Evolutionary conservation across 352 stramenopile species (phyloP).

Genomic region (Globisporangium apiculatum): DNA sequence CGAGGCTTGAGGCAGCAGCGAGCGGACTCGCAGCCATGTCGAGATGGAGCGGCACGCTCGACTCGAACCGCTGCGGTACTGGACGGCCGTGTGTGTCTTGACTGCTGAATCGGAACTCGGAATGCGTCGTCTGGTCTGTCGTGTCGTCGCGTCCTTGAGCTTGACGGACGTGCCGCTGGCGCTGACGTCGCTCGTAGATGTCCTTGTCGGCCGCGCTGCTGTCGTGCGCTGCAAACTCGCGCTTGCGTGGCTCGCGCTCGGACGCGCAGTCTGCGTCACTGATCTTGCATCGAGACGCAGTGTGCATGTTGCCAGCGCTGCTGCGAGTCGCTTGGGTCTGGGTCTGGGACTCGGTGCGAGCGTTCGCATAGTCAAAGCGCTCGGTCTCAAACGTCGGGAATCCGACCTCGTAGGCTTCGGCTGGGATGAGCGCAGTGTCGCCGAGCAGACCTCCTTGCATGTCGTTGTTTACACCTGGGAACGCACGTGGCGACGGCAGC

Average conservation of each 20-base stretch:
- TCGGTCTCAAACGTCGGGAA: not conserved
- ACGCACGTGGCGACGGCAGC: not conserved
- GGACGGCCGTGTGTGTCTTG: constrained; percentile 1
- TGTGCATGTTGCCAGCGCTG: too few species aligned
- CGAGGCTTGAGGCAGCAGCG: constrained; percentile 5
- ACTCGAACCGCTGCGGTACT: not conserved
- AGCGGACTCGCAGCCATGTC: constrained; percentile 9
- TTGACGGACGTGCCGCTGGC: not conserved
- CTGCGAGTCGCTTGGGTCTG: not conserved
- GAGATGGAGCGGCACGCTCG: not conserved
- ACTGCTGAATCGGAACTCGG: too few species aligned
- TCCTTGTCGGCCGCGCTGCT: not conserved
- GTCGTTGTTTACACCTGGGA: not conserved
- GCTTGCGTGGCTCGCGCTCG: not conserved
- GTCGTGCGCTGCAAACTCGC: not conserved
- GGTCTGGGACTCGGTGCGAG: not conserved
- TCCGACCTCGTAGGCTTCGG: not conserved
- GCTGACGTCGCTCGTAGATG: not conserved
- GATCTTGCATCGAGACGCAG: too few species aligned
- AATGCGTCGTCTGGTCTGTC: too few species aligned
- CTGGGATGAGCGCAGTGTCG: not conserved
- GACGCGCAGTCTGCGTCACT: too few species aligned
- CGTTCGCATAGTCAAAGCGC: not conserved
- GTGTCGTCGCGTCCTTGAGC: too few species aligned
- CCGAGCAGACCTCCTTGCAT: not conserved